Base-by-base conservation (phyloP, 495 filamentous ascomycete genomes). In the Eremomyces bilateralis region DNA sequence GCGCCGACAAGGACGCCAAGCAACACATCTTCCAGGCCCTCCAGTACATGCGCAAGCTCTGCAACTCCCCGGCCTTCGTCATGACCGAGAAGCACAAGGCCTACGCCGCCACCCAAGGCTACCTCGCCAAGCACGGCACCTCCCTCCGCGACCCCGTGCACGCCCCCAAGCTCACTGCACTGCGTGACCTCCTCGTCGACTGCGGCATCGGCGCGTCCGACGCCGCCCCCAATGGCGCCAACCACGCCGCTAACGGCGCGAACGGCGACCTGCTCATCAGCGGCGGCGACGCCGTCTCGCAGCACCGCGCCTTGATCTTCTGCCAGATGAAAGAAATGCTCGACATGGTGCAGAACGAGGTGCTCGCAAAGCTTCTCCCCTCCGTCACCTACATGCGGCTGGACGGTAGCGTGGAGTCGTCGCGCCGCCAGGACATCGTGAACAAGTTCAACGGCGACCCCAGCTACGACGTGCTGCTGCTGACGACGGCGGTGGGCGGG, bases 321-420 rank as follows among this genome's bases (percentile, higher is more conserved):
- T 97, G 85, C 47, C 88, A 97, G 50, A 90, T 95, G 78, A 94
- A 94, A 52, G 90, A 95, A 52, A 97, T 95, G 90, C 62, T 95
- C 15, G 90, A 95, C 51, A 93, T 95, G 62, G 90, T 97, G 8
- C 83, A 94, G 48, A 77, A 76, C 41, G 77, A 82, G 31, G 88
- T 97, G 4, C 58, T 97, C 12, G 76, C 76, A 44, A 72, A 73
- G 40, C 62, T 91, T 44, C 68, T 97, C 5, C 85, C 90, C 1
- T 76, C 73, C 3, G 80, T 88, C 3, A 79, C 81, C 30, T 94
- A 73, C 50, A 67, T 94, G 28, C 80, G 90, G 16, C 68, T 97
- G 33, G 90, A 95, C 47, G 88, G 88, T 22, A 65, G 72, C 15
- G 84, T 94, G 20, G 85, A 94, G 51, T 75, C 85, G 8, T 79